These are phyloP conservation scores for Ophiostoma triangulosporum DNA, from an alignment of 2,329 filamentous ascomycete genomes.

Conservation along the genomic window DNA sequence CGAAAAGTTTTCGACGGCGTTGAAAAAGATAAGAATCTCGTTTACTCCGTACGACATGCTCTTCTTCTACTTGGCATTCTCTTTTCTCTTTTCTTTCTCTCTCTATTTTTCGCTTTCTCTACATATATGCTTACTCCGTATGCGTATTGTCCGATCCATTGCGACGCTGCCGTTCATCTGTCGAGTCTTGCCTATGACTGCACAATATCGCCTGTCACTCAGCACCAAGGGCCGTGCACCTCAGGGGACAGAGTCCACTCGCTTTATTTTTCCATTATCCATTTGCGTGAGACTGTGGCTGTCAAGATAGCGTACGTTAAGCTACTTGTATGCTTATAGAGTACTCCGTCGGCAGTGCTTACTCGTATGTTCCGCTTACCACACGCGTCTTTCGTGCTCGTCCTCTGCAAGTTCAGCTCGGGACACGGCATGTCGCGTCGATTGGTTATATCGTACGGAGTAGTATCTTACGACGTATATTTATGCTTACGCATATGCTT, in stretches of 20 bases:
- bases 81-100: not conserved
- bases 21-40: no score
- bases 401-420: not conserved
- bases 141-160: not conserved
- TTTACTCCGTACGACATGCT: no score
- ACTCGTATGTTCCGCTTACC: not conserved
- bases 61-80: not conserved
- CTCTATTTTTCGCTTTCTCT: no score
- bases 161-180: not conserved
- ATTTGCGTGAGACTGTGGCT: not conserved
- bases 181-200: no score
- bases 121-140: no score
- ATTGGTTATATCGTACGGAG: no score
- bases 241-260: not conserved
- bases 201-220: not conserved
- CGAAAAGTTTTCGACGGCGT: not conserved
- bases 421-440: not conserved
- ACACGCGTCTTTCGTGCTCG: not conserved
- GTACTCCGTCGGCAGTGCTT: no score
- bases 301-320: no score
- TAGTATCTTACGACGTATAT: no score
- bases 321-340: no score
- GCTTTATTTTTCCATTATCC: not conserved
- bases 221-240: not conserved
- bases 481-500: no score